Evolutionary conservation across 768 basidiomycete species (phyloP).

Genomic region (Collybiopsis luxurians): DNA sequence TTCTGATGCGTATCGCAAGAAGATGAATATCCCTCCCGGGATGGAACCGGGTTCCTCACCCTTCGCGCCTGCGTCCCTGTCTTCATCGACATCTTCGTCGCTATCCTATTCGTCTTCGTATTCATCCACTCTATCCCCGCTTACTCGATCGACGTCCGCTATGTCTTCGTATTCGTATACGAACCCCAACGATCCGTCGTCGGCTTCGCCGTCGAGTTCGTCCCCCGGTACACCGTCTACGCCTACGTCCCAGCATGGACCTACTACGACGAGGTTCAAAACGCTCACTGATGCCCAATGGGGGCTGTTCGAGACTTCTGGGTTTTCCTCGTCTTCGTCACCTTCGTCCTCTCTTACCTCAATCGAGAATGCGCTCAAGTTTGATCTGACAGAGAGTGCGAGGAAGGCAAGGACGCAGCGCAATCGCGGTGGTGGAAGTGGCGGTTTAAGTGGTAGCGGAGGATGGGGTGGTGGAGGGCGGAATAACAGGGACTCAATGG

Average conservation of each 20-base stretch:
- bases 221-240: not conserved
- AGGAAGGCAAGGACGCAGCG: conserved; percentile 42
- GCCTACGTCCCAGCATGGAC: not conserved
- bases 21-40: conserved; percentile 63
- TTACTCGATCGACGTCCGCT: not conserved
- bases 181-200: not conserved
- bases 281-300: conserved; percentile 85
- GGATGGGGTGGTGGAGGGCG: not conserved
- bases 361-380: conserved; percentile 74
- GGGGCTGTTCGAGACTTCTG: conserved; percentile 87
- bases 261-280: conserved; percentile 59
- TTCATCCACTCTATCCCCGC: not conserved
- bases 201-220: not conserved
- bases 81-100: not conserved
- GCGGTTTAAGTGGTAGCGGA: not conserved
- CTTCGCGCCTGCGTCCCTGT: conserved; percentile 8
- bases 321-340: conserved; percentile 50
- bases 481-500: not conserved
- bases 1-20: conserved; percentile 71
- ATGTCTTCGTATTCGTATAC: not conserved
- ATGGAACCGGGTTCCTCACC: conserved; percentile 54
- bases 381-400: conserved; percentile 90
- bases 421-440: not conserved
- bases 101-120: not conserved
- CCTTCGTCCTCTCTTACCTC: conserved; percentile 14